phyloP scores from a whole-genome alignment of 2,329 filamentous ascomycete genomes.

The Apiospora rasikravindrae region DNA sequence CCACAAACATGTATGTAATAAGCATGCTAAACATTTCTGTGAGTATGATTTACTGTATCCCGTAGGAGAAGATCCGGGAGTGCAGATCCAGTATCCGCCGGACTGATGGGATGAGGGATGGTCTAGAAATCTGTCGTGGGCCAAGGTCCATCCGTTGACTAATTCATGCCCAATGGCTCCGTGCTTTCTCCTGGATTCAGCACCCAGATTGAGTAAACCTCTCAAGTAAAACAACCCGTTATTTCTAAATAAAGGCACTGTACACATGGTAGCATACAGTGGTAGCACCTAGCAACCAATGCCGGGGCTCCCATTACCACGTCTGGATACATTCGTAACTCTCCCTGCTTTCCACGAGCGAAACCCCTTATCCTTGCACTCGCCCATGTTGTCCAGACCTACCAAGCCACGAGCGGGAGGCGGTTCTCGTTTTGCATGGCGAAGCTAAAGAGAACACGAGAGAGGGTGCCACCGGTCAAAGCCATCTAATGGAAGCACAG shows the following conservation, averaged over 20 bases:
- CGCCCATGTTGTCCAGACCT: constrained; percentile 13
- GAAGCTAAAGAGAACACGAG: constrained; percentile 5
- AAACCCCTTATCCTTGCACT: constrained; percentile 13
- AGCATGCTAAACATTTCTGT: background rate
- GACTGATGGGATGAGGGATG: background rate
- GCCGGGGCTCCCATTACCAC: constrained; percentile 9
- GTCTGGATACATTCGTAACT: background rate
- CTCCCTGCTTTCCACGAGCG: constrained; percentile 9
- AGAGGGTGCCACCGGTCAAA: background rate
- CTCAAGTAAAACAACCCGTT: constrained; percentile 1
- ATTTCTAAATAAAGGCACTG: constrained; percentile 15
- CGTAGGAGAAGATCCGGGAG: background rate
- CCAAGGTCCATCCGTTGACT: constrained; percentile 14
- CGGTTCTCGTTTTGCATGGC: background rate
- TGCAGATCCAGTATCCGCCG: background rate
- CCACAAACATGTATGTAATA: background rate
- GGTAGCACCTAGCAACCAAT: constrained; percentile 9
- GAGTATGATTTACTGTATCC: background rate
- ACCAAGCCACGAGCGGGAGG: background rate
- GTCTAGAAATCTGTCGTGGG: constrained; percentile 13
- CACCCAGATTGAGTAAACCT: constrained; percentile 12
- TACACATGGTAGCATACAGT: background rate
- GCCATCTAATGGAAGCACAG: background rate
- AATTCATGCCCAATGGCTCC: constrained; percentile 16
- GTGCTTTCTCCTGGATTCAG: constrained; percentile 8